These are phyloP conservation scores for Talaromyces islandicus DNA, from an alignment of 2,329 filamentous ascomycete species.

Conservation along the genomic window DNA sequence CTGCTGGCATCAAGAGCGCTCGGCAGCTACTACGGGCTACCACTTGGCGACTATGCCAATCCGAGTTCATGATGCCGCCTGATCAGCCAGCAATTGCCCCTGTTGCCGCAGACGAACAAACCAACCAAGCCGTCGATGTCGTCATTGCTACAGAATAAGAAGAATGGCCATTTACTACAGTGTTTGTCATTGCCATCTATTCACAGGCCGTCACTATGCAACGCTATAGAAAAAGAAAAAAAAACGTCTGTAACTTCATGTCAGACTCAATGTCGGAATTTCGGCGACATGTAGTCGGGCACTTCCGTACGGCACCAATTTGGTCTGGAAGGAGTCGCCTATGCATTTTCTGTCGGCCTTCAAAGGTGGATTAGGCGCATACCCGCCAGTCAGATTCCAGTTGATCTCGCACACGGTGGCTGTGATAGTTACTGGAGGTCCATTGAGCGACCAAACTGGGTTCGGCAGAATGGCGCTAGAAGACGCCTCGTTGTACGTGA, in stretches of 20 bases:
- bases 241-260: not conserved
- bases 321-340: conserved; percentile 27
- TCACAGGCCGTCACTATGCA: not conserved
- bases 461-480: conserved; percentile 13
- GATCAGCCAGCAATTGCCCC: not conserved
- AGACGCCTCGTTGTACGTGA: conserved; percentile 24
- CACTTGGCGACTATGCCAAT: not conserved
- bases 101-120: not conserved
- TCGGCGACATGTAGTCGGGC: conserved; percentile 45
- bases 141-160: not conserved
- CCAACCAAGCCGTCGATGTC: not conserved
- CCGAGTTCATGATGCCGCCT: not conserved
- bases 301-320: conserved; percentile 43
- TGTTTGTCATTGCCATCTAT: not conserved
- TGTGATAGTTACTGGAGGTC: conserved; percentile 31
- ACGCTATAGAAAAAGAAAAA: conserved; percentile 1
- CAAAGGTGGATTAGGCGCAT: conserved; percentile 28
- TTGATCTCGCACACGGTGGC: conserved; percentile 35
- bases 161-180: not conserved
- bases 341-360: conserved; percentile 28
- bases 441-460: conserved; percentile 25
- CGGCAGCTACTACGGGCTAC: not conserved
- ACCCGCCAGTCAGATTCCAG: conserved; percentile 30
- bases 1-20: not conserved
- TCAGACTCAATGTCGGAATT: conserved; percentile 23